Conservation (phyloP, 495 filamentous ascomycete species). For the Xylaria bambusicola region DNA sequence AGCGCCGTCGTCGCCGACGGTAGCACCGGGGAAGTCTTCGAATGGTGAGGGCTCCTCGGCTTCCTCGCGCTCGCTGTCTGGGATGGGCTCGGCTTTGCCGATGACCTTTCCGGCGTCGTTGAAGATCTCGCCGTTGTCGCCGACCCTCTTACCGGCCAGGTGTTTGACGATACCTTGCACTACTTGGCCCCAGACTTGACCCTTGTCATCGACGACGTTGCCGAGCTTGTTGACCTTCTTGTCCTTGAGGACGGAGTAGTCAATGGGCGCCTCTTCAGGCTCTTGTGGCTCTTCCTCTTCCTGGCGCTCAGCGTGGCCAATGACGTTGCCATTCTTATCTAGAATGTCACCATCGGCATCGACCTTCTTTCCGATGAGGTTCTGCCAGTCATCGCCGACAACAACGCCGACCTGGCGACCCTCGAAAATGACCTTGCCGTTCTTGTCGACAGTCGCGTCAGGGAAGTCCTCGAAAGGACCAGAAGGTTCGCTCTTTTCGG, state of each 20-base stretch:
- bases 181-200: slow-evolving; percentile 69
- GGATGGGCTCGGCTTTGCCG: slow-evolving; percentile 72
- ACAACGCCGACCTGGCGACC: slow-evolving; percentile 68
- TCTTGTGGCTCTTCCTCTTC: slow-evolving; percentile 48
- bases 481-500: slow-evolving; percentile 56
- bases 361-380: slow-evolving; percentile 56
- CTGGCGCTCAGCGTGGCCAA: slow-evolving; percentile 57
- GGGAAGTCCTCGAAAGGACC: slow-evolving; percentile 77
- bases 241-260: slow-evolving; percentile 66
- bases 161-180: slow-evolving; percentile 67
- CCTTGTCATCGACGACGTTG: slow-evolving; percentile 71
- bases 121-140: slow-evolving; percentile 75
- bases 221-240: slow-evolving; percentile 78
- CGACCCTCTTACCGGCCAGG: slow-evolving; percentile 67
- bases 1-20: slow-evolving; percentile 69
- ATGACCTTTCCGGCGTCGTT: slow-evolving; percentile 71
- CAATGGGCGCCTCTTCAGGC: slow-evolving; percentile 45
- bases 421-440: slow-evolving; percentile 73
- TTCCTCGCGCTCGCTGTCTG: slow-evolving; percentile 69
- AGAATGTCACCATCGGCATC: slow-evolving; percentile 66
- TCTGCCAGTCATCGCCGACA: slow-evolving; percentile 66
- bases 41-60: slow-evolving; percentile 69
- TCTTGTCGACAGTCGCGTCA: slow-evolving; percentile 66
- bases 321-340: slow-evolving; percentile 61
- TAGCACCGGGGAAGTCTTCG: slow-evolving; percentile 68